phyloP scores from a whole-genome alignment of 2,329 filamentous ascomycete genomes.

The Orbilia quercus region DNA sequence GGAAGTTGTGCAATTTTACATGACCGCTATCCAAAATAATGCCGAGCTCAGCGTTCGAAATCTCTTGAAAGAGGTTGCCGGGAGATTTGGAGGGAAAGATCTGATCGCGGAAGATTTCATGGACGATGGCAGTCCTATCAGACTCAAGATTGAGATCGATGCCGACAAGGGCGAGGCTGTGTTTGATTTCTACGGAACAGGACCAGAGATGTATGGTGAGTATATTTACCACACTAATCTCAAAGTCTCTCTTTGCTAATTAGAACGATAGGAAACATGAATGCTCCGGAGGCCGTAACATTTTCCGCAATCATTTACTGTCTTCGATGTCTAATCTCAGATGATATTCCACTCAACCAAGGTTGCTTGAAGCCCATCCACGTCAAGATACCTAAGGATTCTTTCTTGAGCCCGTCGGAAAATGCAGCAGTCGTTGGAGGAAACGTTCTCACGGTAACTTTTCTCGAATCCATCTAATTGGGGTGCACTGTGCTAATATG shows the following conservation, averaged over 20 bases:
- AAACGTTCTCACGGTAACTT: constrained; percentile 76
- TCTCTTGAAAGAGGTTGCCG: constrained; percentile 77
- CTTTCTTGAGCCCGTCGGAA: constrained; percentile 79
- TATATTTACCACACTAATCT: constrained; percentile 16
- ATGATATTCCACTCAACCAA: constrained; percentile 87
- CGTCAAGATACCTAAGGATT: constrained; percentile 77
- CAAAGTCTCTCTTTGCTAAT: constrained; percentile 13
- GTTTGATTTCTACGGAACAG: constrained; percentile 83
- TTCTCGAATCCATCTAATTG: background rate
- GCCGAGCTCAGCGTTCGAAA: constrained; percentile 80
- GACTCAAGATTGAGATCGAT: constrained; percentile 79
- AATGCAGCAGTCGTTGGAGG: constrained; percentile 84
- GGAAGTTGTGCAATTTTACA: constrained; percentile 82
- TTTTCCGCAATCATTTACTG: constrained; percentile 89
- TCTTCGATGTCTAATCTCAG: constrained; percentile 79
- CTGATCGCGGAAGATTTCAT: constrained; percentile 82
- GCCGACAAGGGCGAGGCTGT: constrained; percentile 77
- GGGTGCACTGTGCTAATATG: too few species aligned
- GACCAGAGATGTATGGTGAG: constrained; percentile 78
- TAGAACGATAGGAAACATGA: constrained; percentile 72
- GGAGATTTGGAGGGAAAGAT: constrained; percentile 75
- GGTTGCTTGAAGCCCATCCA: constrained; percentile 82
- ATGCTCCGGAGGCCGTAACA: constrained; percentile 83
- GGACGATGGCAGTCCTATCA: constrained; percentile 85
- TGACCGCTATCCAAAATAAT: constrained; percentile 83